Conservation (phyloP, 2,329 filamentous ascomycete species). For the Plectosphaerella sp. region DNA sequence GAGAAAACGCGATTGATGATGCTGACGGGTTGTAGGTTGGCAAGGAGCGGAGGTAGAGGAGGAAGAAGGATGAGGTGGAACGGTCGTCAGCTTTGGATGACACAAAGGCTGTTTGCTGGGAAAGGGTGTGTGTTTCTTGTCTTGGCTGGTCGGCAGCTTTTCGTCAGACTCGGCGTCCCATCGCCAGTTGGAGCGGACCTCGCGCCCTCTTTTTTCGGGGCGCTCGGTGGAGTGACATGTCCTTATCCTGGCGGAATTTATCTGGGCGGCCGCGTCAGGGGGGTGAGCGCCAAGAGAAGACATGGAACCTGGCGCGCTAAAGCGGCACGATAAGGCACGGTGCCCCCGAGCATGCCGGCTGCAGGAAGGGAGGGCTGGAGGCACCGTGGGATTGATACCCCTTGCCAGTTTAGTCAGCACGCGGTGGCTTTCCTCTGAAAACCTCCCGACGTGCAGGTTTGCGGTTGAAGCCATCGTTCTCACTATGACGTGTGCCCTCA, state of each 20-base stretch:
- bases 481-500: too few relatives aligned
- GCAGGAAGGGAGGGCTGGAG: too few relatives aligned
- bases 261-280: not conserved
- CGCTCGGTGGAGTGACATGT: not conserved
- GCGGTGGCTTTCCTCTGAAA: too few relatives aligned
- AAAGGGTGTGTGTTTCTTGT: not conserved
- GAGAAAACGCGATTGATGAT: too few relatives aligned
- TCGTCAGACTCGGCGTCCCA: not conserved
- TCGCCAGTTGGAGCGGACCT: too few relatives aligned
- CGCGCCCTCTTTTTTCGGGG: not conserved
- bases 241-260: not conserved
- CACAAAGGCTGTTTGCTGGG: too few relatives aligned
- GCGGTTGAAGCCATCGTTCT: too few relatives aligned
- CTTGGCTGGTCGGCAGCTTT: not conserved
- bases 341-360: slow-evolving; percentile 9
- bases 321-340: not conserved
- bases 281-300: not conserved
- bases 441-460: too few relatives aligned
- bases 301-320: not conserved
- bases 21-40: not conserved
- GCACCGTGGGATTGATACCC: too few relatives aligned
- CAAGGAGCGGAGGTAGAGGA: not conserved
- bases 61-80: not conserved
- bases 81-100: too few relatives aligned
- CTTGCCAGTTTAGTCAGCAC: too few relatives aligned